These are phyloP conservation scores for Macroventuria anomochaeta DNA, from an alignment of 2,329 filamentous ascomycete species.

Conservation along the genomic window DNA sequence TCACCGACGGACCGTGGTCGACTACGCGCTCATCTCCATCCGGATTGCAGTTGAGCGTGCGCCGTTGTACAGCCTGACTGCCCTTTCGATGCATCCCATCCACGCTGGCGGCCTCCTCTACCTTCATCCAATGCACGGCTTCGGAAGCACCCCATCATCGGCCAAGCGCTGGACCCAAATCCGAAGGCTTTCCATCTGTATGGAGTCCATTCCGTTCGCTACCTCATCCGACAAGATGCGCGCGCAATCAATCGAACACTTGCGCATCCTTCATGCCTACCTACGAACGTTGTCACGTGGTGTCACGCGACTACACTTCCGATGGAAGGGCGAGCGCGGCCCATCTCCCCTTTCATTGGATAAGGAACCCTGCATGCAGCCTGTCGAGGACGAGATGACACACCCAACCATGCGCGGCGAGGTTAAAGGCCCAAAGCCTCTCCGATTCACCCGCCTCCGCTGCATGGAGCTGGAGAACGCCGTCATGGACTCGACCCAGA, in stretches of 20 bases:
- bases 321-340: conserved; percentile 76
- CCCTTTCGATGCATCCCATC: conserved; percentile 74
- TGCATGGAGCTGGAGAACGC: conserved; percentile 76
- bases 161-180: conserved; percentile 79
- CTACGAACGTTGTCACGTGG: conserved; percentile 71
- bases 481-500: conserved; percentile 72
- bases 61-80: conserved; percentile 68
- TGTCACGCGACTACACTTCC: conserved; percentile 75
- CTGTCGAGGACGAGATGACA: conserved; percentile 50
- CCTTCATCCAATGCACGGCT: conserved; percentile 74
- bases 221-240: conserved; percentile 58
- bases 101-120: conserved; percentile 80
- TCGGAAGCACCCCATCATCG: conserved; percentile 76
- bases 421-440: conserved; percentile 50
- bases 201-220: conserved; percentile 71
- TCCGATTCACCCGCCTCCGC: conserved; percentile 70
- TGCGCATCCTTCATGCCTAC: conserved; percentile 75
- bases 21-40: conserved; percentile 87
- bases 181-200: conserved; percentile 72
- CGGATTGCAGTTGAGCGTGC: conserved; percentile 82
- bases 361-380: conserved; percentile 72
- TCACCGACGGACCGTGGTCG: conserved; percentile 78
- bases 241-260: conserved; percentile 69
- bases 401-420: conserved; percentile 43
- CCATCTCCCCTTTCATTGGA: conserved; percentile 75